Evolutionary conservation across 2,329 filamentous ascomycete genomes (phyloP).

Genomic region (Stagonosporopsis cucurbitacearum): DNA sequence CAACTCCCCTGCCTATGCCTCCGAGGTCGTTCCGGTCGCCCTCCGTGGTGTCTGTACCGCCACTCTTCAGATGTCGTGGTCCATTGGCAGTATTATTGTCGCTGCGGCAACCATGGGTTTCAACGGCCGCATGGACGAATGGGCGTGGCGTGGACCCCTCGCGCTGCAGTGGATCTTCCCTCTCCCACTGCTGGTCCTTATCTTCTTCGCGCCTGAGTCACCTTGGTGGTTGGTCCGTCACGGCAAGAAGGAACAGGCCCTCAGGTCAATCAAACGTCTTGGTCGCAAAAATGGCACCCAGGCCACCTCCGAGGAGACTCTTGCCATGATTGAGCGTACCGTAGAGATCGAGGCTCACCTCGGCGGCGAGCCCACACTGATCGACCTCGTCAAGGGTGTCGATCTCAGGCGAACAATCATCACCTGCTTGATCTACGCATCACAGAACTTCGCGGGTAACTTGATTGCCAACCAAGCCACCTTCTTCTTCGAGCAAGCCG

Average conservation of each 20-base stretch:
- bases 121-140: constrained; percentile 44
- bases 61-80: constrained; percentile 70
- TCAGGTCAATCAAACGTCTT: constrained; percentile 58
- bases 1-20: constrained; percentile 67
- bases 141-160: constrained; percentile 33
- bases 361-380: constrained; percentile 54
- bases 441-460: constrained; percentile 66
- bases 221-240: constrained; percentile 52
- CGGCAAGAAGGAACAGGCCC: constrained; percentile 49
- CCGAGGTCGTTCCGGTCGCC: constrained; percentile 65
- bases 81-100: constrained; percentile 66
- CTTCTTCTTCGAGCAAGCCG: constrained; percentile 68
- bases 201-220: constrained; percentile 53
- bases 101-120: constrained; percentile 62
- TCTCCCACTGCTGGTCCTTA: constrained; percentile 50
- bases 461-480: constrained; percentile 68
- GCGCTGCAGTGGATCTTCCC: constrained; percentile 54
- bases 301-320: constrained; percentile 51
- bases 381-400: constrained; percentile 62
- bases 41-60: constrained; percentile 64
- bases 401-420: constrained; percentile 62
- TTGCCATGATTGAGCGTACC: constrained; percentile 65
- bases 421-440: constrained; percentile 62
- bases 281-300: constrained; percentile 51
- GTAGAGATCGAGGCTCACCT: constrained; percentile 59